Base-by-base conservation (phyloP, 495 filamentous ascomycete species). In the Penicillium soppii region DNA sequence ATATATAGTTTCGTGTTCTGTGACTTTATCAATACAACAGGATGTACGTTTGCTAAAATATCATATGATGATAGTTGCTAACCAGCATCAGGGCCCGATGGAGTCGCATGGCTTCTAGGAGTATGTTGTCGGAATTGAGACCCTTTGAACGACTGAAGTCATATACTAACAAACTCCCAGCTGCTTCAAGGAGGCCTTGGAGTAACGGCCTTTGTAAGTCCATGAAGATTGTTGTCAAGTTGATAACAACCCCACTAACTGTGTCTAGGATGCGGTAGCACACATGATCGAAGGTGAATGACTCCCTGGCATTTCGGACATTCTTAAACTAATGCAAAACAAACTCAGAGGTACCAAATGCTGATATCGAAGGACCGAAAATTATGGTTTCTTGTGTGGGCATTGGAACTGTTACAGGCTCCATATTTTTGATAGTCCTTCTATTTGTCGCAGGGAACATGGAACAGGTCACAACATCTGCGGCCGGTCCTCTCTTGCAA, bases 341-440 rank as follows among this genome's bases (percentile, higher is more conserved):
- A n/a, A n/a, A 16, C 3, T 5, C 43, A 71, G 86, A 90, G 66
- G 86, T 90, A 30, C 86, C 86, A 0, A 75, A 85, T 22, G 75
- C 86, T 8, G 65, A 81, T 3, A 59, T 79, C 4, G 77, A 81
- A 59, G 86, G 81, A 1, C 86, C 86, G 5, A 81, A 80, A 44
- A 83, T 87, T 43, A 88, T 90, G 85, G 70, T 90, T n/a, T 73
- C 71, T 17, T 85, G 81, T 47, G 86, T 90, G 9, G 75, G 71
- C 3, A 89, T 89, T 32, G 86, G 86, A 3, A 77, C 79, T 23
- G 69, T 78, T 29, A 87, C 86, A 0, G 86, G 86, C 7, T 78
- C 85, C 29, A 68, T 87, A 50, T 89, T 89, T 59, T 67, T 89
- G 27, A 68, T 81, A 12, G 76, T 81, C 12, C 68, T 87, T 0